phyloP scores from a whole-genome alignment of 345 rosid species.

The Iberis pinnata region DNA sequence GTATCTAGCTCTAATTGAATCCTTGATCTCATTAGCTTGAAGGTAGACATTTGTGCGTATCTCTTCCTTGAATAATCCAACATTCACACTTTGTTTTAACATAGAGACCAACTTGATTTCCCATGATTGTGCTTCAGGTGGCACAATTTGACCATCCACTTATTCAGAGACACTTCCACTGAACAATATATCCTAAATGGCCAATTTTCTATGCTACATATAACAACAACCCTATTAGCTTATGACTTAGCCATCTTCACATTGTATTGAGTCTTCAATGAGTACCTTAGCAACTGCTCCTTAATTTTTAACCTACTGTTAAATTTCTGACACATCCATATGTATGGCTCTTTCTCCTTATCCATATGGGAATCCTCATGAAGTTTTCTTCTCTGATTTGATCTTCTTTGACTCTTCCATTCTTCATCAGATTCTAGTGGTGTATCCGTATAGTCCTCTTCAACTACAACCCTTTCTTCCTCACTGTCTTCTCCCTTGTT shows the following conservation, averaged over 20 bases:
- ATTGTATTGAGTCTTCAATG: neutral
- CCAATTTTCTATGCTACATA: too few species aligned
- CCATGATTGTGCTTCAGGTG: neutral
- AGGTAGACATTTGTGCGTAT: neutral
- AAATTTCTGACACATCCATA: neutral
- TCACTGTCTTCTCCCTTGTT: too few species aligned
- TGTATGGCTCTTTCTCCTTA: neutral
- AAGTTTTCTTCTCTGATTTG: too few species aligned
- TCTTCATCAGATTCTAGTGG: too few species aligned
- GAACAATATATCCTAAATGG: too few species aligned
- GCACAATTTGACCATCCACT: too few species aligned
- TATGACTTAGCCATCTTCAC: neutral
- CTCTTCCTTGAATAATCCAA: neutral
- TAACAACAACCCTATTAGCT: too few species aligned
- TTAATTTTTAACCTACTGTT: neutral
- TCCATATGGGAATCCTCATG: too few species aligned
- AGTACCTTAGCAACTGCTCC: neutral
- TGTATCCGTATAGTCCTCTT: too few species aligned
- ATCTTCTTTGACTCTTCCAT: too few species aligned
- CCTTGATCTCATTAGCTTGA: neutral
- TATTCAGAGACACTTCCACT: too few species aligned
- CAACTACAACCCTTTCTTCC: too few species aligned
- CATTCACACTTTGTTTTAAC: neutral
- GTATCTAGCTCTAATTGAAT: neutral
- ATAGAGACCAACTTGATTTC: neutral